phyloP scores from a whole-genome alignment of 1,139 yeast species.

The Candida smagusa region DNA sequence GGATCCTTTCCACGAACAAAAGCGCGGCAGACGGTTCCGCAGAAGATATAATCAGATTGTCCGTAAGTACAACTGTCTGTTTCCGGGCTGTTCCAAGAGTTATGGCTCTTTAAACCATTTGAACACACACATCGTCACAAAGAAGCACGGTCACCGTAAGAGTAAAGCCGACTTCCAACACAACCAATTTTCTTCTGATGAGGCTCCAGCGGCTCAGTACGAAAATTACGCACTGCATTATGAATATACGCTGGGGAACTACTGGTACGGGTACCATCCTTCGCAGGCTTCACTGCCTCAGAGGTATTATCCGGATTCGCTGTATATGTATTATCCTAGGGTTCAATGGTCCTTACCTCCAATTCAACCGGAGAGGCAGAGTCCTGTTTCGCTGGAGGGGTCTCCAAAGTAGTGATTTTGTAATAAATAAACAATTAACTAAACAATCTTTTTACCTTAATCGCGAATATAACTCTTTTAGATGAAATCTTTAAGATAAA shows the following conservation, averaged over 20 bases:
- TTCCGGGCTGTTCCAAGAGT: constrained; percentile 60
- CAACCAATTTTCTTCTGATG: constrained; percentile 6
- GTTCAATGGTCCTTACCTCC: too few species aligned
- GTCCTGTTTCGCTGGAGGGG: too few species aligned
- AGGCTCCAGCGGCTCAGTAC: constrained; percentile 1
- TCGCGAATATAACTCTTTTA: too few species aligned
- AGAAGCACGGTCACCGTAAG: constrained; percentile 68
- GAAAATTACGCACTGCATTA: constrained; percentile 6
- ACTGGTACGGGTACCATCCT: constrained; percentile 26
- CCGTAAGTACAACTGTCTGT: constrained; percentile 61
- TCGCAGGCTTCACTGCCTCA: constrained; percentile 2
- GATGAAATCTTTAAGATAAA: too few species aligned
- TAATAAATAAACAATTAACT: too few species aligned
- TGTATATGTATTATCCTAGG: background rate
- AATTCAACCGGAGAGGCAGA: too few species aligned
- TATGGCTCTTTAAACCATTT: constrained; percentile 77
- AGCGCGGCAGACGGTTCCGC: constrained; percentile 47
- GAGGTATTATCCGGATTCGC: background rate
- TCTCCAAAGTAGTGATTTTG: too few species aligned
- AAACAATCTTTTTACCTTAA: too few species aligned
- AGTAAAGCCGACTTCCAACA: constrained; percentile 63
- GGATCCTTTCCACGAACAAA: constrained; percentile 14
- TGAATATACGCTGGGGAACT: constrained; percentile 23
- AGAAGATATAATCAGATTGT: constrained; percentile 69
- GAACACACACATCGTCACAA: constrained; percentile 72